Evolutionary conservation across 441 rosid genomes (phyloP), one percentile per base, ranked within the genome.

Genomic region (Manihot esculenta): DNA sequence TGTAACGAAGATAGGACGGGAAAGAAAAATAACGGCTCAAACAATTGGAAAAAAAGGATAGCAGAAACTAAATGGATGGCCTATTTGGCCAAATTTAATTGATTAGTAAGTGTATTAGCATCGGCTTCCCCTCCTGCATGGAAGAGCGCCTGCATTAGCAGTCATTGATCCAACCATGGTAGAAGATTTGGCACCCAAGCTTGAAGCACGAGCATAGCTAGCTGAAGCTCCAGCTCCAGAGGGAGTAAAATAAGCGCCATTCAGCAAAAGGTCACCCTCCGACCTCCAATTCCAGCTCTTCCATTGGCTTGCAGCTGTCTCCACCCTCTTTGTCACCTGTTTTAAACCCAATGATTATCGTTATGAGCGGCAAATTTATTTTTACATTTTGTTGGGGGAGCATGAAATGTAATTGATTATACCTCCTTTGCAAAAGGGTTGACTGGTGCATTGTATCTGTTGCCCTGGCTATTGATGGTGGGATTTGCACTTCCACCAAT

Each of bases 381-480:
- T 21, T 38, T 12, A 3, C 24, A 26, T 33, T 55, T 68, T 26
- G 33, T 4, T 8, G 7, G 42, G 10, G 6, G 21, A 2, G 56
- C 21, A 61, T 1, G 38, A 4, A 5, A 42, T 59, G 1, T 21
- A 8, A 30, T 8, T 49, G 26, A 5, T 15, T 17, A 20, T 82
- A 88, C 98, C 92, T 92, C 97, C 79, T 94, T 94, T 21, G 97
- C 97, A 48, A 87, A 88, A 6, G 89, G 84, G 74, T 91, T 85
- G 41, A 27, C 54, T 0, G 99, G 97, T 47, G 99, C 99, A 63
- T 84, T 84, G 24, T 88, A 94, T 73, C 99, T 81, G 82, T 94
- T 94, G 45, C 94, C 99, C 83, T 94, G 99, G 76, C 99, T 94
- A 84, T 92, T 94, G 74, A 92, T 94, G 59, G 99, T 94, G 45